Evolutionary conservation across 73 alveolate species (phyloP).

Genomic region (Paramecium caudatum): DNA sequence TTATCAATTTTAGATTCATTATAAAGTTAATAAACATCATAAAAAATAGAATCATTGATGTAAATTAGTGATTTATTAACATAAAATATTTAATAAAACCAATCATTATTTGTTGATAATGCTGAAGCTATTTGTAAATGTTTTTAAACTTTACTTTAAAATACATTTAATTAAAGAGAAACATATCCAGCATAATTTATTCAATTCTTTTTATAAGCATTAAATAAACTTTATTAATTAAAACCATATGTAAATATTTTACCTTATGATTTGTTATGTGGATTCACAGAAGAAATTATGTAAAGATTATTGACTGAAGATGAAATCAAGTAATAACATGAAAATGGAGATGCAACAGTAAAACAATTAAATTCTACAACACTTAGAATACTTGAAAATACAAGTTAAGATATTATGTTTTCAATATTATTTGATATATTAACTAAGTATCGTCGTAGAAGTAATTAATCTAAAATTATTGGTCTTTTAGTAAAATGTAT

Average conservation of each 20-base stretch:
- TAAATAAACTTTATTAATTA: slow-evolving; percentile 11
- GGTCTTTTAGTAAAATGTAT: slow-evolving; percentile 72
- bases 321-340: slow-evolving; percentile 53
- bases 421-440: slow-evolving; percentile 61
- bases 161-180: slow-evolving; percentile 39
- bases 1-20: slow-evolving; percentile 30
- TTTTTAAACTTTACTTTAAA: background rate
- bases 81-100: slow-evolving; percentile 20
- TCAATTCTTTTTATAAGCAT: slow-evolving; percentile 18
- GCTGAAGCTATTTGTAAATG: slow-evolving; percentile 65
- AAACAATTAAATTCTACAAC: slow-evolving; percentile 66
- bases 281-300: slow-evolving; percentile 74
- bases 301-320: slow-evolving; percentile 73
- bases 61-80: slow-evolving; percentile 37
- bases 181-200: slow-evolving; percentile 66
- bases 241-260: slow-evolving; percentile 51
- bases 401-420: slow-evolving; percentile 62
- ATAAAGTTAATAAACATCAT: background rate
- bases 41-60: slow-evolving; percentile 61
- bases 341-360: slow-evolving; percentile 65
- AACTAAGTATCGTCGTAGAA: slow-evolving; percentile 65
- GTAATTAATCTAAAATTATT: slow-evolving; percentile 51
- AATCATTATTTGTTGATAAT: slow-evolving; percentile 58
- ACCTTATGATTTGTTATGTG: slow-evolving; percentile 46
- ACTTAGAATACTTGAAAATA: slow-evolving; percentile 71